Base-by-base conservation (phyloP, 441 rosid species). In the Croton laevigatus region DNA sequence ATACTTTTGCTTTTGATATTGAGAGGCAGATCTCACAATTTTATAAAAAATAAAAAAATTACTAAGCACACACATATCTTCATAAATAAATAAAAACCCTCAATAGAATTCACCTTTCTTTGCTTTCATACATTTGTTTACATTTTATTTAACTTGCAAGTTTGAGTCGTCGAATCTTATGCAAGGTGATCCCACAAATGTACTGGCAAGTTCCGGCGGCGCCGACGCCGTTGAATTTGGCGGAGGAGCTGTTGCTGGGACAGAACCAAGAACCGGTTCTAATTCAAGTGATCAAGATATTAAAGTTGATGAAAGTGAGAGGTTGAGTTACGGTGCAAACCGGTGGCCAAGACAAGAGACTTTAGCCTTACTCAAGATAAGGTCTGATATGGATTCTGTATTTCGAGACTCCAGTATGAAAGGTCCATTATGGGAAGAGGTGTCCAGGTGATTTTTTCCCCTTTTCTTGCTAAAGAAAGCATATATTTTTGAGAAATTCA, bases 321-420 rank as follows among this genome's bases (percentile, higher is more conserved):
- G 86, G 53, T 78, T 45, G 75, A 73, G 44, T 49, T 75, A 72
- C 20, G 89, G 84, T 17, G 83, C 88, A 16, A 91, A 86, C 83
- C 85, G 98, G 73, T 95, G 99, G 99, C 98, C 99, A 8, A 87
- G 88, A 71, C 91, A 87, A 51, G 97, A 95, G 80, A 89, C 99
- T 67, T 59, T 88, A 79, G 92, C 96, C 53, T 78, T 95, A 27
- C 65, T 95, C 75, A 83, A 83, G 80, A 85, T 89, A 73, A 87
- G 99, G 90, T 86, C 95, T 0, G 95, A 86, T 42, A 91, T 95
- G 98, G 97, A 84, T 75, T 77, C 77, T 27, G 80, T 76, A 46
- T 93, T 95, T 71, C 89, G 91, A 51, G 98, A 93, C 51, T 85
- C 99, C 5, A 87, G 85, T 69, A 77, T 79, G 6, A 95, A 91